Conservation (phyloP, 1,139 yeast genomes). For the Suzukiozyma palmioleophila region DNA sequence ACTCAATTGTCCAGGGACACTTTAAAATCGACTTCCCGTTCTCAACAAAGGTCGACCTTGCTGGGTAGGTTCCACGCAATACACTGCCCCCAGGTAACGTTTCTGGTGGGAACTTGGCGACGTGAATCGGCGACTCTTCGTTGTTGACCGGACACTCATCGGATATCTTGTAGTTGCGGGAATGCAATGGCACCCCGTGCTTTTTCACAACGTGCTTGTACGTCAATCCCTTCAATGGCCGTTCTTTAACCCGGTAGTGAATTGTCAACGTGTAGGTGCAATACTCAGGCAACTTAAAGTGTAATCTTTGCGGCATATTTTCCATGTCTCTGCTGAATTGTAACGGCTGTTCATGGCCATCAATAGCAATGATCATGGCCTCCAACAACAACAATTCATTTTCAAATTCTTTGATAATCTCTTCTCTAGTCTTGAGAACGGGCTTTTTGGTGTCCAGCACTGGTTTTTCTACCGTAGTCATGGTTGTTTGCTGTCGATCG, state of each 20-base stretch:
- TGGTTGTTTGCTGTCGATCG: neutral
- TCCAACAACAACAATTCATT: slow-evolving; percentile 23
- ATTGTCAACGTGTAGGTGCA: slow-evolving; percentile 27
- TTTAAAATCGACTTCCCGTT: slow-evolving; percentile 18
- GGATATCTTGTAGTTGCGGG: slow-evolving; percentile 19
- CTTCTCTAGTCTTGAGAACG: neutral
- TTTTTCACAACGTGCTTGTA: slow-evolving; percentile 33
- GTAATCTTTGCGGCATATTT: slow-evolving; percentile 23
- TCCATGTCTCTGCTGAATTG: slow-evolving; percentile 24
- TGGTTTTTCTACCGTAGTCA: too few species aligned
- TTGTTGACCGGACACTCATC: slow-evolving; percentile 18
- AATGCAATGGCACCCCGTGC: slow-evolving; percentile 25
- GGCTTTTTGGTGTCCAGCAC: neutral
- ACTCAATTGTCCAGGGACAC: slow-evolving; percentile 16
- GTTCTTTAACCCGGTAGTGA: slow-evolving; percentile 22
- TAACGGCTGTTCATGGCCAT: slow-evolving; percentile 23
- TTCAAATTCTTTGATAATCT: slow-evolving; percentile 12
- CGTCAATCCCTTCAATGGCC: slow-evolving; percentile 20
- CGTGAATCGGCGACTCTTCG: slow-evolving; percentile 13
- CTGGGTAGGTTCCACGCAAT: slow-evolving; percentile 30
- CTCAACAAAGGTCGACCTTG: slow-evolving; percentile 24
- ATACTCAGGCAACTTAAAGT: slow-evolving; percentile 29
- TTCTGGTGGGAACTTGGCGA: slow-evolving; percentile 26
- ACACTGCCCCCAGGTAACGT: slow-evolving; percentile 33
- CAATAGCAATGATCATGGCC: slow-evolving; percentile 25